Conservation (phyloP, 202 grass and related monocot genomes). For the Panicum virgatum region DNA sequence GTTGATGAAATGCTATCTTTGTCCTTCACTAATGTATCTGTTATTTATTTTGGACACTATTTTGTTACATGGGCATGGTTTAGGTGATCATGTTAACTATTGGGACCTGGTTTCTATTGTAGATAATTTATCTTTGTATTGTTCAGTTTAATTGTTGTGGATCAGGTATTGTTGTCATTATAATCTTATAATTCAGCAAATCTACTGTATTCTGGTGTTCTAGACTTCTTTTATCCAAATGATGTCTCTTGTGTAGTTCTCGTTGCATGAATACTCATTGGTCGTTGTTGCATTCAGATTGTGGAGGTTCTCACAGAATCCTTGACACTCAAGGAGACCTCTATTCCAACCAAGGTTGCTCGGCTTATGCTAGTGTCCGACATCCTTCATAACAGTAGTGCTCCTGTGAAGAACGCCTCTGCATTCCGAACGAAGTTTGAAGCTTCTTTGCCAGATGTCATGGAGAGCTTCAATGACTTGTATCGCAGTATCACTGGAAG, state of each 20-base stretch:
- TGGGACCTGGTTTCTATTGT: neutral
- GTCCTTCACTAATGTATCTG: neutral
- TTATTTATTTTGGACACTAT: neutral
- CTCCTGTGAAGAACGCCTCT: conserved; percentile 96
- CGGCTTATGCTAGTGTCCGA: conserved; percentile 96
- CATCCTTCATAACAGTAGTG: conserved; percentile 97
- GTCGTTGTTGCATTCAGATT: conserved; percentile 57
- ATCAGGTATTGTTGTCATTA: conserved; percentile 5
- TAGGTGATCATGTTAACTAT: neutral
- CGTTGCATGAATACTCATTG: conserved; percentile 16
- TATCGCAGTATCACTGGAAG: conserved; percentile 89
- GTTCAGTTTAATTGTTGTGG: conserved; percentile 9
- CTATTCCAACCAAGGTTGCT: conserved; percentile 95
- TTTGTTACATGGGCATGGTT: conserved; percentile 14
- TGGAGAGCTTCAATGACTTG: conserved; percentile 96
- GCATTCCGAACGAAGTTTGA: conserved; percentile 95
- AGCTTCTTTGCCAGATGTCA: conserved; percentile 78
- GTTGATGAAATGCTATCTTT: conserved; percentile 14
- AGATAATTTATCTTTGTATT: conserved; percentile 11
- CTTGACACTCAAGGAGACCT: conserved; percentile 87
- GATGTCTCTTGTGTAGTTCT: conserved; percentile 6
- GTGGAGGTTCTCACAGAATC: conserved; percentile 97
- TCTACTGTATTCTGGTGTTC: neutral
- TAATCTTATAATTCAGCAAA: neutral
- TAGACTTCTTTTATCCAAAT: neutral